Evolutionary conservation across 2,329 filamentous ascomycete genomes (phyloP).

Genomic region (Macrophomina phaseolina): DNA sequence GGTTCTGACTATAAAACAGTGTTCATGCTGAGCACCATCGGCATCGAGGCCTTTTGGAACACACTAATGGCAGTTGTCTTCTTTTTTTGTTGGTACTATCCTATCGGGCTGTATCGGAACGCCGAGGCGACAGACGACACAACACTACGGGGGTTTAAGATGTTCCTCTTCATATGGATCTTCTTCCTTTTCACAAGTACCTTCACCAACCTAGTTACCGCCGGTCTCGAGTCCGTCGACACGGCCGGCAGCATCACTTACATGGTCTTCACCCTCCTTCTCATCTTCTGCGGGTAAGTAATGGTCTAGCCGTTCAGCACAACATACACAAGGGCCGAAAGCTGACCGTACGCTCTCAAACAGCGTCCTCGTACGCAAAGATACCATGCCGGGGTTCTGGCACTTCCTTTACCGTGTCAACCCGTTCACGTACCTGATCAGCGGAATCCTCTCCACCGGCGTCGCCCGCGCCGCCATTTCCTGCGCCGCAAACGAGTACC

Average conservation of each 20-base stretch:
- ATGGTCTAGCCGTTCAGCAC: too few relatives aligned
- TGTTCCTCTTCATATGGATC: constrained; percentile 71
- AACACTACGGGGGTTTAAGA: constrained; percentile 70
- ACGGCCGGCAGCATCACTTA: constrained; percentile 69
- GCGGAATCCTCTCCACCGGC: too few relatives aligned
- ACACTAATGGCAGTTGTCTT: constrained; percentile 71
- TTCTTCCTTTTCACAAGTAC: constrained; percentile 75
- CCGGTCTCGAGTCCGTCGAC: constrained; percentile 70
- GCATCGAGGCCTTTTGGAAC: constrained; percentile 82
- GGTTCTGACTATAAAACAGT: constrained; percentile 69
- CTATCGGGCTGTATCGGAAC: constrained; percentile 73
- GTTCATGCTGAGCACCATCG: constrained; percentile 78
- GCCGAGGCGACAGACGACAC: constrained; percentile 63
- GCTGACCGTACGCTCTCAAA: too few relatives aligned
- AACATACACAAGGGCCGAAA: too few relatives aligned
- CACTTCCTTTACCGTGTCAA: constrained; percentile 75
- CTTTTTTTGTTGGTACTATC: constrained; percentile 81
- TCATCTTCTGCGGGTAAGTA: constrained; percentile 61
- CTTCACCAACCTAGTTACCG: constrained; percentile 76
- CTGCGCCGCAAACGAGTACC: background rate
- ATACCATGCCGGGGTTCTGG: constrained; percentile 70
- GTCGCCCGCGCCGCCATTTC: background rate
- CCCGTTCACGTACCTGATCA: constrained; percentile 64
- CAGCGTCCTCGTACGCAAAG: too few relatives aligned
- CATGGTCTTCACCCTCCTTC: constrained; percentile 62